A percentile compares a stretch with the other conserved stretches of the same genome.
phyloP scores from a whole-genome alignment of 805 yeast genomes.

The Teunomyces funiuensis region DNA sequence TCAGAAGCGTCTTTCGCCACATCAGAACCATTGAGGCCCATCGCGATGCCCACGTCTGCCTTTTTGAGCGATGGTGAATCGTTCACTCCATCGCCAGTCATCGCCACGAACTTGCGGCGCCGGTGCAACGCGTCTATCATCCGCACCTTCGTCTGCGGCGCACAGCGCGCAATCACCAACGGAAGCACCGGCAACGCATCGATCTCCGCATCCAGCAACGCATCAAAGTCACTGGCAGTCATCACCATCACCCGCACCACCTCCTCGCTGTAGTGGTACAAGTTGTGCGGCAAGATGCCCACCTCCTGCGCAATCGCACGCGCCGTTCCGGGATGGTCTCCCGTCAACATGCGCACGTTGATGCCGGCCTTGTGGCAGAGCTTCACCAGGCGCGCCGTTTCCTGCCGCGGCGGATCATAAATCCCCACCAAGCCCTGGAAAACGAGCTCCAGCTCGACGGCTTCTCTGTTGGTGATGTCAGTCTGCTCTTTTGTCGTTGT shows the following conservation, averaged over 20 bases:
- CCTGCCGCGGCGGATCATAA: constrained; percentile 77
- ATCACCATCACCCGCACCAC: constrained; percentile 50
- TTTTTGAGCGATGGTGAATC: constrained; percentile 76
- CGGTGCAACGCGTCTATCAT: constrained; percentile 44
- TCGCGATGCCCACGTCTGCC: constrained; percentile 81
- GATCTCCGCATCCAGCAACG: constrained; percentile 30
- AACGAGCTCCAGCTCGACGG: constrained; percentile 52
- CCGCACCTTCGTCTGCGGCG: constrained; percentile 42
- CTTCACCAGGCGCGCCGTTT: constrained; percentile 63
- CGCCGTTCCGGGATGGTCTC: constrained; percentile 80
- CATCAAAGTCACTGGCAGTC: constrained; percentile 39
- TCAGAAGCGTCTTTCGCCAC: constrained; percentile 85
- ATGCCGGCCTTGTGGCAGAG: constrained; percentile 74
- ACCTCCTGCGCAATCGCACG: constrained; percentile 79
- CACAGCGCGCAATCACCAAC: constrained; percentile 41
- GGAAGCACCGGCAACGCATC: constrained; percentile 39
- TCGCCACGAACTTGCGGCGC: constrained; percentile 36
- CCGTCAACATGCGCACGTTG: constrained; percentile 78
- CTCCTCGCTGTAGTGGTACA: constrained; percentile 54
- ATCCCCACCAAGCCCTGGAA: constrained; percentile 74
- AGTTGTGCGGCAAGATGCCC: constrained; percentile 62
- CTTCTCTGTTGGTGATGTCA: constrained; percentile 27
- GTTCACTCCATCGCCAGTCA: constrained; percentile 70
- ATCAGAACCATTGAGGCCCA: constrained; percentile 77
- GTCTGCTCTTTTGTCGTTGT: constrained; percentile 17